phyloP scores from a whole-genome alignment of 805 yeast genomes.

The Cyberlindnera euphorbiae region DNA sequence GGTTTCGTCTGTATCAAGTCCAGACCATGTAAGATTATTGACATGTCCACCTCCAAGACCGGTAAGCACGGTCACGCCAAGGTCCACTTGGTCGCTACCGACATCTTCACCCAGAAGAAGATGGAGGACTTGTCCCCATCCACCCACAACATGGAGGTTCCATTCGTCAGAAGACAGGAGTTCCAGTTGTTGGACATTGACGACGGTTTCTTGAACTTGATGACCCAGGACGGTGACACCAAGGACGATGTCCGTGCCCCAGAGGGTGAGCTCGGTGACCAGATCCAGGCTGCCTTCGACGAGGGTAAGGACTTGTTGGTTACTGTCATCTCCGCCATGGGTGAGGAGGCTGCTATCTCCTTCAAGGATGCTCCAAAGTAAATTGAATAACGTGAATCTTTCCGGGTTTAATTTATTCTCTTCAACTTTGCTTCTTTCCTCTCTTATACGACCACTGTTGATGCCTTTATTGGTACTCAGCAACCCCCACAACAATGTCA shows the following conservation, averaged over 20 bases:
- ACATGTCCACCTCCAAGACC: constrained; percentile 99
- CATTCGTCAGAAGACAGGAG: constrained; percentile 94
- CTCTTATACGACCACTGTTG: not conserved
- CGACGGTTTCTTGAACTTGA: constrained; percentile 94
- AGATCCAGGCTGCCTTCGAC: constrained; percentile 87
- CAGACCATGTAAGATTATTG: constrained; percentile 99
- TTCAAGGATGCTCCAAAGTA: constrained; percentile 96
- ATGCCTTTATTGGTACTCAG: not conserved
- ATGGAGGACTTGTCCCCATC: constrained; percentile 99
- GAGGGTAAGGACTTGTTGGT: constrained; percentile 97
- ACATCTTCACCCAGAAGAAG: constrained; percentile 98
- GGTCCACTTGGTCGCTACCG: constrained; percentile 98
- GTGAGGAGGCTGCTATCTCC: constrained; percentile 98
- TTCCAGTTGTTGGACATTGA: constrained; percentile 96
- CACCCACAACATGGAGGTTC: constrained; percentile 99
- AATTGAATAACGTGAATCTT: constrained; percentile 1
- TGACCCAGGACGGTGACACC: constrained; percentile 97
- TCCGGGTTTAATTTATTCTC: not conserved
- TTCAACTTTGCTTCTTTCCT: not conserved
- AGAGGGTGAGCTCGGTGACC: constrained; percentile 96
- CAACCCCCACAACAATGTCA: constrained; percentile 1
- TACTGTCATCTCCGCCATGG: constrained; percentile 97
- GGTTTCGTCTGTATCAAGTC: constrained; percentile 98
- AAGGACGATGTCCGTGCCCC: constrained; percentile 99
- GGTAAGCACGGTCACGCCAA: constrained; percentile 99